Conservation (phyloP, 257 asterid genomes). For the Haberlea rhodopensis region DNA sequence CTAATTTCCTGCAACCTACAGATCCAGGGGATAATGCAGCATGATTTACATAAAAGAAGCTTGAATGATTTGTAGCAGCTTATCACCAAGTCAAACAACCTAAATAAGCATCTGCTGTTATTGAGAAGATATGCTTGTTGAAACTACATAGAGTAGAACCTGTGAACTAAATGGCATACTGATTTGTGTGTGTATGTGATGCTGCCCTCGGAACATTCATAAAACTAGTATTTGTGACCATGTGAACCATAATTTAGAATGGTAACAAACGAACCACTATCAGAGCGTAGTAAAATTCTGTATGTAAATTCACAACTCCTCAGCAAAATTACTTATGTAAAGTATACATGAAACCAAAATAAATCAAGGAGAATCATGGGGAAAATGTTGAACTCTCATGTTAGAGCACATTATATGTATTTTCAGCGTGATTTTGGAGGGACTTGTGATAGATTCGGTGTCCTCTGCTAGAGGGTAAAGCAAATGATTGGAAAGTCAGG, state of each 20-base stretch:
- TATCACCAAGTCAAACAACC: conserved; percentile 16
- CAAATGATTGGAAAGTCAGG: conserved; percentile 26
- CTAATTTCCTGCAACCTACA: conserved; percentile 48
- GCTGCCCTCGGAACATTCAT: neutral
- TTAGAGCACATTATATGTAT: neutral
- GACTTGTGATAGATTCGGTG: too few relatives aligned
- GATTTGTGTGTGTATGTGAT: neutral
- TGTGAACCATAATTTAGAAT: conserved; percentile 9
- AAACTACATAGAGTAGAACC: conserved; percentile 8
- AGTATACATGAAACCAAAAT: neutral
- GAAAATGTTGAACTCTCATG: neutral
- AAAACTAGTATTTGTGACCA: conserved; percentile 15
- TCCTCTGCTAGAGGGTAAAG: conserved; percentile 19
- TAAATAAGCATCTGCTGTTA: conserved; percentile 19
- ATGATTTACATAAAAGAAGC: conserved; percentile 22
- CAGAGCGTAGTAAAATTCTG: neutral
- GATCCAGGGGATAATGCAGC: conserved; percentile 25
- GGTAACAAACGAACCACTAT: conserved; percentile 17
- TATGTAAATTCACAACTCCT: conserved; percentile 10
- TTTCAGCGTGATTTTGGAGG: too few relatives aligned
- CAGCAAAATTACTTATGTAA: conserved; percentile 9
- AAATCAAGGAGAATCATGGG: neutral
- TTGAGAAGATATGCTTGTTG: conserved; percentile 4
- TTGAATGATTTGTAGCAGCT: conserved; percentile 24
- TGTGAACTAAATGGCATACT: conserved; percentile 4